Evolutionary conservation across 1,139 yeast genomes (phyloP).

Genomic region (Trichomonascaceae sp.): DNA sequence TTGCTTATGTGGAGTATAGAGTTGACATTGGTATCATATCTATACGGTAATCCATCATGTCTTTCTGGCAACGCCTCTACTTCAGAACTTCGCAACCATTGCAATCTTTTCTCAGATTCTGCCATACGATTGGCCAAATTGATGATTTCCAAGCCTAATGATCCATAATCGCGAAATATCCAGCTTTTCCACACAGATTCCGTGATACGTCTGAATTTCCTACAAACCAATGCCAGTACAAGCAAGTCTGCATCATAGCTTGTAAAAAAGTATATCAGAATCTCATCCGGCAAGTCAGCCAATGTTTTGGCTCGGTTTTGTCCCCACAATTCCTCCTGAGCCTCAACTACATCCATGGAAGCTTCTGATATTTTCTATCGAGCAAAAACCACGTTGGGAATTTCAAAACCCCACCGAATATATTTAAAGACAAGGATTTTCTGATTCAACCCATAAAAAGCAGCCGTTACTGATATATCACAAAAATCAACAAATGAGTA

Average conservation of each 20-base stretch:
- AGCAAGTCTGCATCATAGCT: background rate
- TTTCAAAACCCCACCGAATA: background rate
- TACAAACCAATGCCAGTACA: constrained; percentile 13
- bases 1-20: constrained; percentile 6
- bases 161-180: constrained; percentile 10
- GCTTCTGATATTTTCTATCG: background rate
- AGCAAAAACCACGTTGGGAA: background rate
- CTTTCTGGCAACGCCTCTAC: background rate
- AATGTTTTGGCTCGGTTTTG: background rate
- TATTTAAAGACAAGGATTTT: background rate
- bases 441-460: background rate
- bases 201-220: constrained; percentile 10
- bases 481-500: constrained; percentile 6
- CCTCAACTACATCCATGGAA: background rate
- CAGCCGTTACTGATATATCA: background rate
- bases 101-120: background rate
- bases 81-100: background rate
- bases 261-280: constrained; percentile 13
- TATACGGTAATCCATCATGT: background rate
- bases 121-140: background rate
- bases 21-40: background rate
- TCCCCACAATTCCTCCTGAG: background rate
- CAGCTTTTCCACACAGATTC: constrained; percentile 14
- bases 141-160: constrained; percentile 1
- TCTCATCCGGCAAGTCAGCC: constrained; percentile 12